phyloP scores from a whole-genome alignment of 2,329 filamentous ascomycete species.

The Ascochyta pisi region DNA sequence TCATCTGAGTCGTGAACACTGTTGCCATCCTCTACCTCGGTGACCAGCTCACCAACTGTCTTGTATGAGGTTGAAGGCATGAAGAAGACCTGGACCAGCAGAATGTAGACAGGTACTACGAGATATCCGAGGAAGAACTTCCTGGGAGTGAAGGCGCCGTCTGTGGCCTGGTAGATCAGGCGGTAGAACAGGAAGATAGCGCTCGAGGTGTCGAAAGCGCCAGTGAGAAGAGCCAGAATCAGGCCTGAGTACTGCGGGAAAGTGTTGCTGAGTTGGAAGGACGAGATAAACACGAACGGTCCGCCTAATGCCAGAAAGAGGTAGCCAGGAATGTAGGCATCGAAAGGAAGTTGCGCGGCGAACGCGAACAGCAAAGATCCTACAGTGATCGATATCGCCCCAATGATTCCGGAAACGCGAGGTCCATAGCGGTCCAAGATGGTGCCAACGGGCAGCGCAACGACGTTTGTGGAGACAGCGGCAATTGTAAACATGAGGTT shows the following conservation, averaged over 20 bases:
- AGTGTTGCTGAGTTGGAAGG: constrained; percentile 59
- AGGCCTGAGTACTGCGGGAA: constrained; percentile 59
- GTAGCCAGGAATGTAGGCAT: constrained; percentile 65
- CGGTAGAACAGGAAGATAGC: constrained; percentile 58
- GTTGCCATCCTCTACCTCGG: constrained; percentile 67
- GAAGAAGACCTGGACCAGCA: constrained; percentile 54
- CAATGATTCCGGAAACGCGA: constrained; percentile 74
- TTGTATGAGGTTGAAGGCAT: constrained; percentile 59
- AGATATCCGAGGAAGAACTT: constrained; percentile 60
- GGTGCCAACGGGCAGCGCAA: constrained; percentile 82
- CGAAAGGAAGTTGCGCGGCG: constrained; percentile 69
- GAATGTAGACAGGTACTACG: constrained; percentile 54
- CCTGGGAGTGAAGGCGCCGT: constrained; percentile 53
- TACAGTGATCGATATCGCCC: constrained; percentile 69
- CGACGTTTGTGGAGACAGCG: constrained; percentile 86
- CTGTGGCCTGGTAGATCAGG: constrained; percentile 54
- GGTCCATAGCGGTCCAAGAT: constrained; percentile 86
- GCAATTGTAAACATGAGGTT: constrained; percentile 95
- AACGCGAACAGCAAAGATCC: constrained; percentile 79
- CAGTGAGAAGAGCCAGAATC: constrained; percentile 59
- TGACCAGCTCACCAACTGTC: constrained; percentile 77
- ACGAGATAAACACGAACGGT: constrained; percentile 60
- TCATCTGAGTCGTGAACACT: constrained; percentile 62
- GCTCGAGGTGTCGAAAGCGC: constrained; percentile 59
- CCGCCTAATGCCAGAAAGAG: constrained; percentile 58